These are phyloP conservation scores for Rhodotorula mucilaginosa DNA, from an alignment of 1,284 basidiomycete species.

Conservation along the genomic window DNA sequence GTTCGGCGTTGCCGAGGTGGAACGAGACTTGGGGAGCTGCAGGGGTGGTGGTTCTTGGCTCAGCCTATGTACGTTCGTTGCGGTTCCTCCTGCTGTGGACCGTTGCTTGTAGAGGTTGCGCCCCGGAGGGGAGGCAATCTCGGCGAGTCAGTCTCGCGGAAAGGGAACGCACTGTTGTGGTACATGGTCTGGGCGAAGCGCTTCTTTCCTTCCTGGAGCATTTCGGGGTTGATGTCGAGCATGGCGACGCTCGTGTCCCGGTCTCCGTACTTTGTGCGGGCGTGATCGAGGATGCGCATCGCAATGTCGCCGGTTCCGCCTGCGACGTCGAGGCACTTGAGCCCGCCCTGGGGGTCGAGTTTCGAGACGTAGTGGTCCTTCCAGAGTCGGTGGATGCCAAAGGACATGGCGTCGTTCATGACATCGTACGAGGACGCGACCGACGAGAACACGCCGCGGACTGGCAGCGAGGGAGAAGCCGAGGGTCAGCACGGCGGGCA, in stretches of 20 bases:
- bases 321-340: constrained; percentile 85
- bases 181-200: constrained; percentile 95
- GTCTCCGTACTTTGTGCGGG: constrained; percentile 81
- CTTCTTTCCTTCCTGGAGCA: constrained; percentile 89
- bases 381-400: constrained; percentile 96
- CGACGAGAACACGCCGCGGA: constrained; percentile 90
- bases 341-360: constrained; percentile 65
- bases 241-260: constrained; percentile 85
- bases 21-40: constrained; percentile 90
- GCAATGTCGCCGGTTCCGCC: constrained; percentile 99
- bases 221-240: constrained; percentile 91
- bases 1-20: constrained; percentile 89
- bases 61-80: not conserved
- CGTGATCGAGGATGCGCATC: constrained; percentile 85
- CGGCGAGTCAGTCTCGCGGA: constrained; percentile 27
- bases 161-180: constrained; percentile 74
- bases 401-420: constrained; percentile 88
- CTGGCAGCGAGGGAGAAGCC: constrained; percentile 46
- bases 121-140: not conserved
- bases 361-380: constrained; percentile 86
- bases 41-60: not conserved
- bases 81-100: no score
- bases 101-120: no score
- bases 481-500: no score
- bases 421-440: constrained; percentile 95